These are phyloP conservation scores for Berkeleyomyces rouxiae DNA, from an alignment of 2,329 filamentous ascomycete species.

Conservation along the genomic window DNA sequence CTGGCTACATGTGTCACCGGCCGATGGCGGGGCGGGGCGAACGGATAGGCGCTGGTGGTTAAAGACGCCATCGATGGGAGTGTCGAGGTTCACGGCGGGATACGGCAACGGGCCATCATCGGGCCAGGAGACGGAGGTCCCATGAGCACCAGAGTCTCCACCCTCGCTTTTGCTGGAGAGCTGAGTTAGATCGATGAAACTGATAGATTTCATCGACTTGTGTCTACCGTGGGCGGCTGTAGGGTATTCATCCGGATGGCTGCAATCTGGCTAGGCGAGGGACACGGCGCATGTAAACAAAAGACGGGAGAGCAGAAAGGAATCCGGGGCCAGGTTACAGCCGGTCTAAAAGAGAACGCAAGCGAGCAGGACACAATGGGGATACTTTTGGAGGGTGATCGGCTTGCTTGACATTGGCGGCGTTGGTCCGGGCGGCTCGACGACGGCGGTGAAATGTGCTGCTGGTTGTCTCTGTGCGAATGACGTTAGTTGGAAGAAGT, in stretches of 20 bases:
- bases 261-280: too few relatives aligned
- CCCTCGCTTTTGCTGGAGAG: conserved; percentile 1
- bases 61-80: not conserved
- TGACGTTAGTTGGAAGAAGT: too few relatives aligned
- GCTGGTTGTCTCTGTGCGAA: too few relatives aligned
- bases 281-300: too few relatives aligned
- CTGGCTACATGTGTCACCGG: not conserved
- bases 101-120: not conserved
- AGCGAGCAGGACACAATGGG: too few relatives aligned
- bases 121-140: not conserved
- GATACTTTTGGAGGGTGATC: too few relatives aligned
- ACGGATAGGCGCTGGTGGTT: not conserved
- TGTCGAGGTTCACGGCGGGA: not conserved
- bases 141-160: not conserved
- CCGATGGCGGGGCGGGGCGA: not conserved
- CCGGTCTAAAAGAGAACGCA: too few relatives aligned
- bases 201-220: conserved; percentile 4
- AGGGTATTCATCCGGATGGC: not conserved
- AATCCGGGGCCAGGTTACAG: too few relatives aligned
- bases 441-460: too few relatives aligned
- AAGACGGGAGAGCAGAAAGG: too few relatives aligned
- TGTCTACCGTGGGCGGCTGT: not conserved
- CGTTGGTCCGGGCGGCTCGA: too few relatives aligned
- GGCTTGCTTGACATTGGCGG: too few relatives aligned
- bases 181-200: conserved; percentile 4